Percentiles rank a stretch among this genome's conserved stretches.
Evolutionary conservation across 2,329 filamentous ascomycete genomes (phyloP).

Genomic region (Beauveria brongniartii): DNA sequence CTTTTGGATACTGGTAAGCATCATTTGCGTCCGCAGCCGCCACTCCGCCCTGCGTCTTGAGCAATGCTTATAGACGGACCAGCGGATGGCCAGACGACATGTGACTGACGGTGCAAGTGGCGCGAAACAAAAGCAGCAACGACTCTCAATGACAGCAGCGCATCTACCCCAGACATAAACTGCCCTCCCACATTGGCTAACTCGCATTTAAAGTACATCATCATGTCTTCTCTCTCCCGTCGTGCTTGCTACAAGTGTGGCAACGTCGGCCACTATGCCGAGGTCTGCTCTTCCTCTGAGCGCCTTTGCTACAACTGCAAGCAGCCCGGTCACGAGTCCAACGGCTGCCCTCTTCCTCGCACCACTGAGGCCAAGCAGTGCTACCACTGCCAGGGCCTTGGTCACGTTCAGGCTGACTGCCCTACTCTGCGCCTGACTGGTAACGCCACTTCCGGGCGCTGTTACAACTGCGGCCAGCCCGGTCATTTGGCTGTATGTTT

Average conservation of each 20-base stretch:
- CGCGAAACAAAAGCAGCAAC: background rate
- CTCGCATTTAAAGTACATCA: constrained; percentile 24
- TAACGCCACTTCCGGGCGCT: constrained; percentile 72
- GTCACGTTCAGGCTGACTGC: constrained; percentile 98
- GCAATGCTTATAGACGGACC: background rate
- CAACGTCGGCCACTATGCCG: constrained; percentile 72
- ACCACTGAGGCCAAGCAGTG: constrained; percentile 99
- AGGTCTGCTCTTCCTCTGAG: constrained; percentile 96
- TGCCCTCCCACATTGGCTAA: background rate
- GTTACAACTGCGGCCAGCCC: constrained; percentile 92
- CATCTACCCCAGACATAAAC: background rate
- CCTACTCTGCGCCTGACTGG: constrained; percentile 89
- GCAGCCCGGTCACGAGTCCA: constrained; percentile 75
- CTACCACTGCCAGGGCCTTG: constrained; percentile 98
- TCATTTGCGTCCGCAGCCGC: background rate
- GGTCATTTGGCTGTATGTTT: constrained; percentile 79
- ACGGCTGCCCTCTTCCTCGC: constrained; percentile 90
- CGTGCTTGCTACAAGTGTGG: constrained; percentile 79
- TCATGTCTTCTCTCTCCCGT: constrained; percentile 73
- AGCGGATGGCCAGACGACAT: background rate
- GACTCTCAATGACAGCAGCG: background rate
- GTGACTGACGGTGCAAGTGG: background rate
- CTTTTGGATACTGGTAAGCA: background rate
- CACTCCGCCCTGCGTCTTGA: background rate
- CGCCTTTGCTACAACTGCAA: constrained; percentile 96